Percentiles rank a stretch among this genome's conserved stretches.
Evolutionary conservation across 2,329 filamentous ascomycete genomes (phyloP).

Genomic region (Colletotrichum shisoi): DNA sequence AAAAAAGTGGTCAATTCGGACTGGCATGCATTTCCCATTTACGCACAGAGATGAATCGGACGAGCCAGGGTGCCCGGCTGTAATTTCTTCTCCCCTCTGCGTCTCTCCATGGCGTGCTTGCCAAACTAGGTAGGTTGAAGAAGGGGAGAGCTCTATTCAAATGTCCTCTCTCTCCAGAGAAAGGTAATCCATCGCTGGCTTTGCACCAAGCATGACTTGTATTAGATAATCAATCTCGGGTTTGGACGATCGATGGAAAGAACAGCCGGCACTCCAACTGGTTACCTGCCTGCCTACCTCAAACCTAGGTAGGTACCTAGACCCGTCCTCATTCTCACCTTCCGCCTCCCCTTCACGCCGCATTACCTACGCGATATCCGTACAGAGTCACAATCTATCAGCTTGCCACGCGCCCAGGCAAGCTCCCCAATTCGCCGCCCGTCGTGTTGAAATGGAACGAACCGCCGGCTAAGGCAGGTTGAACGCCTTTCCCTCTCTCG

Average conservation of each 20-base stretch:
- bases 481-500: neutral
- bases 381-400: neutral
- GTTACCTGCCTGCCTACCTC: neutral
- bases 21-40: no score
- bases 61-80: neutral
- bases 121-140: slow-evolving; percentile 17
- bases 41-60: neutral
- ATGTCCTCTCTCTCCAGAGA: no score
- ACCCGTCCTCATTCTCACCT: neutral
- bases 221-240: neutral
- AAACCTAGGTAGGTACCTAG: no score
- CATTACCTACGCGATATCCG: neutral
- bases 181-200: no score
- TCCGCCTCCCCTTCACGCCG: neutral
- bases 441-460: slow-evolving; percentile 1
- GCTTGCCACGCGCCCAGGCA: neutral
- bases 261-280: neutral
- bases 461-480: neutral
- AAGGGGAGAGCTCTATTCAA: neutral
- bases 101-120: neutral
- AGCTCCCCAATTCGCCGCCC: neutral
- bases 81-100: neutral
- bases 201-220: neutral
- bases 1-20: no score
- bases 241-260: neutral